phyloP scores from a whole-genome alignment of 2,329 filamentous ascomycete species.

The Coleophoma eucalyptorum region DNA sequence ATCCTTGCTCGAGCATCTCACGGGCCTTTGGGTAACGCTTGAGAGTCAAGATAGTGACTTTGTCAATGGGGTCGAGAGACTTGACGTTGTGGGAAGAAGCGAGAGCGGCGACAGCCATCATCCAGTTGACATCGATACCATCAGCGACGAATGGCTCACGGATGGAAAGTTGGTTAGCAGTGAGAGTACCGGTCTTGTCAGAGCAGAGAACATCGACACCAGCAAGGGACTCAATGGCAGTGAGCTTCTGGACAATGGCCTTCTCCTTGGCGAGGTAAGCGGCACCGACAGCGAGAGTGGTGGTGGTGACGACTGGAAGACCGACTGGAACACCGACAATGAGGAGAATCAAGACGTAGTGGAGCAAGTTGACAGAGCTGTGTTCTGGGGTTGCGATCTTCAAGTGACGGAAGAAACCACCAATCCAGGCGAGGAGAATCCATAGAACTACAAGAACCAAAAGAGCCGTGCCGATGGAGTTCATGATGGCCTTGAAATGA shows the following conservation, averaged over 20 bases:
- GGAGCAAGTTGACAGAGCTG: constrained; percentile 60
- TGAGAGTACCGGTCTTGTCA: constrained; percentile 78
- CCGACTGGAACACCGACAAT: constrained; percentile 78
- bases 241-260: constrained; percentile 77
- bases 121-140: constrained; percentile 77
- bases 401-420: constrained; percentile 72
- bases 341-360: constrained; percentile 66
- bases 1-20: constrained; percentile 71
- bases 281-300: constrained; percentile 72
- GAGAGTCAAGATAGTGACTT: constrained; percentile 72
- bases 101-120: constrained; percentile 77
- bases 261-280: constrained; percentile 75
- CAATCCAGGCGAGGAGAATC: constrained; percentile 72
- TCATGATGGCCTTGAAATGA: constrained; percentile 82
- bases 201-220: constrained; percentile 78
- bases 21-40: constrained; percentile 74
- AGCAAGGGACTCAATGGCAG: constrained; percentile 72
- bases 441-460: constrained; percentile 75
- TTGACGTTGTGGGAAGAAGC: constrained; percentile 77
- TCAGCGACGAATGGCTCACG: constrained; percentile 74
- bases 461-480: constrained; percentile 71
- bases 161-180: constrained; percentile 71
- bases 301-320: constrained; percentile 76
- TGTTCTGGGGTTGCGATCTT: constrained; percentile 55
- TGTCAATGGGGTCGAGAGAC: constrained; percentile 75